These are phyloP conservation scores for Phanerochaete sordida DNA, from an alignment of 768 basidiomycete species.

Conservation along the genomic window DNA sequence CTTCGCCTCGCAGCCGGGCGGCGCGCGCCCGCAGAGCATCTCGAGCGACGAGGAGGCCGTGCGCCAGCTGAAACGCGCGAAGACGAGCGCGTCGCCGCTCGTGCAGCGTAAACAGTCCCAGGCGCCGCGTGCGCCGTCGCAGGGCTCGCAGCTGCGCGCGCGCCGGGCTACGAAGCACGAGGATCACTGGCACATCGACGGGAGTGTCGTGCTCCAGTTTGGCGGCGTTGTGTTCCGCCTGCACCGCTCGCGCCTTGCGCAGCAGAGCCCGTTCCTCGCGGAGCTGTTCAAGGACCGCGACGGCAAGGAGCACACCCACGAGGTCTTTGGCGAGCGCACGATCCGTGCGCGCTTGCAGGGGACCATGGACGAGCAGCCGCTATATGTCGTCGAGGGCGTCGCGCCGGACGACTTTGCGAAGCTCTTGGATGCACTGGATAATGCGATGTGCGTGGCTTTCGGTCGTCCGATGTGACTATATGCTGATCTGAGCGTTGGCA, in stretches of 20 bases:
- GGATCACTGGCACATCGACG: constrained; percentile 34
- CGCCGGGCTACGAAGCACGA: constrained; percentile 10
- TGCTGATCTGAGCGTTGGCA: not conserved
- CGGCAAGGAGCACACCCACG: not conserved
- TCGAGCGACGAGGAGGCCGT: not conserved
- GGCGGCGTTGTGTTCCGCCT: constrained; percentile 31
- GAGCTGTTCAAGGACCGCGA: constrained; percentile 7
- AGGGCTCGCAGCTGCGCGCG: not conserved
- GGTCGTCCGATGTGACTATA: not conserved
- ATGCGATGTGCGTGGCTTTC: constrained; percentile 28
- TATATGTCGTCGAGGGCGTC: constrained; percentile 24
- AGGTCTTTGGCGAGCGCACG: not conserved
- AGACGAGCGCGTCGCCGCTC: not conserved
- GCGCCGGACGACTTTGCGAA: constrained; percentile 30
- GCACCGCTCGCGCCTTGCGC: constrained; percentile 31
- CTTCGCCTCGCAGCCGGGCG: no score
- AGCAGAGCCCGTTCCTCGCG: constrained; percentile 31
- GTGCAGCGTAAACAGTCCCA: not conserved
- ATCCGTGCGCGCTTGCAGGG: not conserved
- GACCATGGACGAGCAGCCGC: constrained; percentile 11
- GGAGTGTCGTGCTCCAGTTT: constrained; percentile 32
- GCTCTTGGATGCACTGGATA: constrained; percentile 30
- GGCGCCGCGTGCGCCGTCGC: not conserved
- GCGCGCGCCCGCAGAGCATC: not conserved
- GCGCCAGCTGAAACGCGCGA: not conserved